Base-by-base conservation (phyloP, 129 eudicot genomes). In the Smallanthus sonchifolius region DNA sequence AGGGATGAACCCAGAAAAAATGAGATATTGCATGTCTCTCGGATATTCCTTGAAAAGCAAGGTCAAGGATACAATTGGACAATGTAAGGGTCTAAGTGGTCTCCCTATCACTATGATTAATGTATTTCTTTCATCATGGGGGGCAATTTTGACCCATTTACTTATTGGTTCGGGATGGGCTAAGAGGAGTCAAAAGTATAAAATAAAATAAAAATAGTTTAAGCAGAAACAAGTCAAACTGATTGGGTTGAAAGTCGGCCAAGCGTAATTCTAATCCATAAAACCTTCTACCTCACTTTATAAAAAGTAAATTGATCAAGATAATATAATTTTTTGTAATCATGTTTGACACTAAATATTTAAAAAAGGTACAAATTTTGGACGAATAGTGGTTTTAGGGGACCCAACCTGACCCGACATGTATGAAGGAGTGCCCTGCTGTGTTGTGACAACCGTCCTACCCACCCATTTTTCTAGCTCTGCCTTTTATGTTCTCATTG, bases 21-120 rank as follows among this genome's bases (percentile, higher is more conserved):
- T 94, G 97, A 90, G 98, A 60, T 96, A 88, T 71, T 94, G 98
- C 82, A 90, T 94, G 93, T 94, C 98, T 38, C 86, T 94, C 38
- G 98, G 98, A 30, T 94, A 90, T 80, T 94, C 98, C 13, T 82
- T 82, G 37, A 94, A 94, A 82, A 90, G 97, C 89, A 90, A 90
- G 83, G 71, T 90, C 66, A 87, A 84, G 17, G 86, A 94, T 76
- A 85, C 98, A 16, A 94, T 94, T 71, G 98, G 98, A 60, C 98
- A 94, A 77, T 94, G 97, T 92, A 80, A 77, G 86, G 30, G 30
- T 24, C 30, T 24, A 24, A 24, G 30, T 65, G 37, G 43, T 69
- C 4, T 62, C 35, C 35, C 9, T 45, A 66, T 49, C 67, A 15
- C 38, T 49, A 30, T 49, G 49, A 65, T 78, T n/a, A 37, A 20